Evolutionary conservation across 78 protist genomes (phyloP).

Genomic region (Dictyostelium citrinum): DNA sequence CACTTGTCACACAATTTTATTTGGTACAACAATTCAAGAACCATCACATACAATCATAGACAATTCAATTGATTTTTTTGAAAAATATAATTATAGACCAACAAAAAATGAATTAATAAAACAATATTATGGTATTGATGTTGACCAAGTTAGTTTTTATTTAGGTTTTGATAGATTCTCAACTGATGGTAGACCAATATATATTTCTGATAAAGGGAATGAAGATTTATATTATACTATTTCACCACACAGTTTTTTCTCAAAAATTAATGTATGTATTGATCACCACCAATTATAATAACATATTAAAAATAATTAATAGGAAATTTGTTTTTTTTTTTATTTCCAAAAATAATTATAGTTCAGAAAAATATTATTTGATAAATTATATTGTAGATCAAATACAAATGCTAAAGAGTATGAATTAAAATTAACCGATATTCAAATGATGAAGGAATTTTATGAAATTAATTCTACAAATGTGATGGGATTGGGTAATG

Average conservation of each 20-base stretch:
- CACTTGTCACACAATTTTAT: conserved; percentile 3
- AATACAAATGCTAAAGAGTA: conserved; percentile 48
- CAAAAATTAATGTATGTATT: not conserved
- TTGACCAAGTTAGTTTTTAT: conserved; percentile 22
- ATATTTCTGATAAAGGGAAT: conserved; percentile 27
- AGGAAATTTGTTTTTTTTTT: not conserved
- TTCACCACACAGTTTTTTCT: conserved; percentile 52
- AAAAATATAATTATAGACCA: conserved; percentile 10
- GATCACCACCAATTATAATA: not conserved
- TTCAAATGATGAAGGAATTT: conserved; percentile 19
- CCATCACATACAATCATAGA: conserved; percentile 5
- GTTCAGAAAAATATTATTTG: conserved; percentile 37
- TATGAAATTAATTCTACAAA: not conserved
- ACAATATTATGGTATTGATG: conserved; percentile 24
- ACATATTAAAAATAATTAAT: not conserved
- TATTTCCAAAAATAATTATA: not conserved
- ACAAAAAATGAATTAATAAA: conserved; percentile 10
- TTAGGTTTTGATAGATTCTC: conserved; percentile 49
- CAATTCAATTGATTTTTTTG: not conserved
- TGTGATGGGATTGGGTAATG: conserved; percentile 18
- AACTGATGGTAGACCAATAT: conserved; percentile 59
- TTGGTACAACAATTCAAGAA: conserved; percentile 35
- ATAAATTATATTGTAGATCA: conserved; percentile 43
- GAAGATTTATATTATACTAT: conserved; percentile 41
- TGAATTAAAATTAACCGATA: conserved; percentile 18